Percentiles rank a stretch among this genome's conserved stretches.
These are phyloP conservation scores for Micractinium sp. DNA, from an alignment of 139 green algal species.

Conservation along the genomic window DNA sequence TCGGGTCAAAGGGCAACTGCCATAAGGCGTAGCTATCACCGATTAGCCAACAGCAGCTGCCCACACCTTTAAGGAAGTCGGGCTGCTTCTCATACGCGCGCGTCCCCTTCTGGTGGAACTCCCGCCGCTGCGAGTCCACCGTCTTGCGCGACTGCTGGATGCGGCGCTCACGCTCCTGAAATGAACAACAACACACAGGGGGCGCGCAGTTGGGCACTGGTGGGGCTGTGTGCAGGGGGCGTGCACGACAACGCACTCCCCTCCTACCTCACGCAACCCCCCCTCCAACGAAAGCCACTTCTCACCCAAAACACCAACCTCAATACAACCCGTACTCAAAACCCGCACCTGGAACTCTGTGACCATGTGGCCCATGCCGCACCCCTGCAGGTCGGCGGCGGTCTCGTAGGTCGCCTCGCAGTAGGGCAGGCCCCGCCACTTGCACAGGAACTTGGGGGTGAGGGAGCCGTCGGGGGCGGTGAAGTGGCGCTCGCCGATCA, in stretches of 20 bases:
- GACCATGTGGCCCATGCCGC: constrained; percentile 51
- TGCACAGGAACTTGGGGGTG: constrained; percentile 64
- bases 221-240: too few relatives aligned
- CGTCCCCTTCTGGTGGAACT: constrained; percentile 57
- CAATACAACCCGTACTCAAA: too few relatives aligned
- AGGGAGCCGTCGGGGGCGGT: neutral
- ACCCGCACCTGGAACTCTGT: constrained; percentile 59
- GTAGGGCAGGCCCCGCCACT: constrained; percentile 95
- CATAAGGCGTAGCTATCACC: too few relatives aligned
- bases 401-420: constrained; percentile 91
- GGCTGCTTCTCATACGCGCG: constrained; percentile 73
- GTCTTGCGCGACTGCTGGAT: constrained; percentile 52
- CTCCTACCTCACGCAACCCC: too few relatives aligned
- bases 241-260: too few relatives aligned
- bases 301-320: too few relatives aligned
- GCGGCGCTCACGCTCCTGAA: constrained; percentile 61
- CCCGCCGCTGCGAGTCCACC: constrained; percentile 68
- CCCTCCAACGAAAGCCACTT: too few relatives aligned
- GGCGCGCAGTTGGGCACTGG: too few relatives aligned
- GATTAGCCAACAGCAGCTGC: neutral
- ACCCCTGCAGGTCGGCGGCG: constrained; percentile 48
- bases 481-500: constrained; percentile 57
- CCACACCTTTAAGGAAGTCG: constrained; percentile 62
- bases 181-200: neutral
- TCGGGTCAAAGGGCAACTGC: neutral